phyloP scores from a whole-genome alignment of 108 stramenopile species.

The Craspedostauros australis region DNA sequence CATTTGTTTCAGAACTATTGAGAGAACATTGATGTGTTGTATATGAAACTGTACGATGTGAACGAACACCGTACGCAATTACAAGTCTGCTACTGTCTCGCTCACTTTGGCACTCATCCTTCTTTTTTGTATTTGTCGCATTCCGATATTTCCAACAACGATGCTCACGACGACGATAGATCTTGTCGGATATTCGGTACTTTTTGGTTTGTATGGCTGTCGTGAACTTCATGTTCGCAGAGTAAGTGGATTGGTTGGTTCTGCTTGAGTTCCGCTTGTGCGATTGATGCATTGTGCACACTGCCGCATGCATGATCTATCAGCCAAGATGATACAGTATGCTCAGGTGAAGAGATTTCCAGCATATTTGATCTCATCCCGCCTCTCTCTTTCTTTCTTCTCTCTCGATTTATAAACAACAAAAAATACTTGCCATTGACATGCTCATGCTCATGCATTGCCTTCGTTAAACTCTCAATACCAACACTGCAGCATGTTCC shows the following conservation, averaged over 20 bases:
- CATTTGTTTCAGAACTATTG: neutral
- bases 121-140: too few species aligned
- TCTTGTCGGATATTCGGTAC: slow-evolving; percentile 20
- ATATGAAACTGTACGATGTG: neutral
- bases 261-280: neutral
- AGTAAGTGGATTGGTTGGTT: slow-evolving; percentile 1
- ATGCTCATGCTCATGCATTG: too few species aligned
- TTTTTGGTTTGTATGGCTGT: slow-evolving; percentile 22
- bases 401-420: too few species aligned
- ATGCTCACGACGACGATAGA: neutral
- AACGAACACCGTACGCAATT: neutral
- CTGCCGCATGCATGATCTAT: too few species aligned
- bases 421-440: too few species aligned
- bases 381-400: too few species aligned
- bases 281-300: neutral
- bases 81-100: neutral
- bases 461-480: too few species aligned
- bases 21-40: neutral
- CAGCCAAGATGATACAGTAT: too few species aligned
- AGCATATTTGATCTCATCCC: too few species aligned
- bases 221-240: slow-evolving; percentile 28
- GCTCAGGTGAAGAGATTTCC: too few species aligned
- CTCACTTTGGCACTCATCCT: too few species aligned
- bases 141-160: too few species aligned
- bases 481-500: slow-evolving; percentile 11